Conservation (phyloP, 257 asterid species). For the Solanum clarkiae region DNA sequence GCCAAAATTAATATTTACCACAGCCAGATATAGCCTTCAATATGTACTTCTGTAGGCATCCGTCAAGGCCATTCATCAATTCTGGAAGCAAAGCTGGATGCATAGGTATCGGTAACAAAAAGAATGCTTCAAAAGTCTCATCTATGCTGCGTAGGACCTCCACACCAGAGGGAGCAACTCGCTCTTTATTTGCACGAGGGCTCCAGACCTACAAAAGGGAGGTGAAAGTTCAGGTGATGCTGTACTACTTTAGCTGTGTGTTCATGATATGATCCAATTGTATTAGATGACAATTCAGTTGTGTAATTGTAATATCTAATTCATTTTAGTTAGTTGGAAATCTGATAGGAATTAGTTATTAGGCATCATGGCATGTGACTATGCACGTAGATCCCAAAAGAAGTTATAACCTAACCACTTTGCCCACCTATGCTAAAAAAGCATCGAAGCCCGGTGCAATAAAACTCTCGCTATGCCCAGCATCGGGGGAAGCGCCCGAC, state of each 20-base stretch:
- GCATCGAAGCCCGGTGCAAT: too few species aligned
- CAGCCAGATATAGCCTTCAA: slow-evolving; percentile 58
- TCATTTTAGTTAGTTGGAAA: too few species aligned
- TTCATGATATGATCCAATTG: not conserved
- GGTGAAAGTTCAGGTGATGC: not conserved
- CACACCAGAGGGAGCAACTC: slow-evolving; percentile 80
- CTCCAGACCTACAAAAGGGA: slow-evolving; percentile 54
- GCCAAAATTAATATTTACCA: slow-evolving; percentile 32
- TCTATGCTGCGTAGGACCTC: slow-evolving; percentile 80
- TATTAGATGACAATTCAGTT: too few species aligned
- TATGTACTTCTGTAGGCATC: slow-evolving; percentile 56
- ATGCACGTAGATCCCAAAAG: too few species aligned
- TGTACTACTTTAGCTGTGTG: not conserved
- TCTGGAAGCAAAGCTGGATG: slow-evolving; percentile 86
- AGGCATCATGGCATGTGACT: too few species aligned
- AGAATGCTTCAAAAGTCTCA: slow-evolving; percentile 86
- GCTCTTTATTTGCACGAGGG: slow-evolving; percentile 67
- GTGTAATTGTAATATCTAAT: too few species aligned
- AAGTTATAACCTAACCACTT: too few species aligned
- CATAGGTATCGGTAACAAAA: slow-evolving; percentile 83
- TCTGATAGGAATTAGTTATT: too few species aligned
- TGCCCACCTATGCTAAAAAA: too few species aligned
- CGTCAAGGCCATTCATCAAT: slow-evolving; percentile 56
- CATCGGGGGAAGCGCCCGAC: too few species aligned
- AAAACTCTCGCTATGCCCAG: too few species aligned